Evolutionary conservation across 2,329 filamentous ascomycete species (phyloP).

Genomic region (Hypoxylon sp.): DNA sequence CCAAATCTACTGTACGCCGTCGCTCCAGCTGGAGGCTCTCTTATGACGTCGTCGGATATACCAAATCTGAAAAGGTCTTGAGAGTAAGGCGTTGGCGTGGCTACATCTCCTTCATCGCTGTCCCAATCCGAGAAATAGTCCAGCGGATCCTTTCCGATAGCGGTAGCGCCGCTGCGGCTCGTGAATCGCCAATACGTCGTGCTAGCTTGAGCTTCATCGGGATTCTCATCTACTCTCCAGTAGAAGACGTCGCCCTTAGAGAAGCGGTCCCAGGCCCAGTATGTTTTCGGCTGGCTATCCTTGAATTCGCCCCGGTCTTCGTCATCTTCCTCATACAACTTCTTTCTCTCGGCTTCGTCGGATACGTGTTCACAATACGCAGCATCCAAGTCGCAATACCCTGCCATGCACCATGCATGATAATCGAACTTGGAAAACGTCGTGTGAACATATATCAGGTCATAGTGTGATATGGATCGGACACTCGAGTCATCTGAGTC

Average conservation of each 20-base stretch:
- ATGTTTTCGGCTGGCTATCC: background rate
- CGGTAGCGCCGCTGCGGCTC: background rate
- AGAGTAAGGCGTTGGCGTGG: background rate
- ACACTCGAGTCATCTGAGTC: background rate
- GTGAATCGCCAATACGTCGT: background rate
- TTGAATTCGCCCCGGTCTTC: background rate
- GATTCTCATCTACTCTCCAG: background rate
- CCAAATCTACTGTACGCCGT: background rate
- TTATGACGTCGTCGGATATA: background rate
- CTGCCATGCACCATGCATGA: conserved; percentile 6
- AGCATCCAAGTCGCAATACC: background rate
- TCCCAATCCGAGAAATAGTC: conserved; percentile 4
- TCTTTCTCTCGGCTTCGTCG: background rate
- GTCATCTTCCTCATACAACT: background rate
- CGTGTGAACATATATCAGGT: background rate
- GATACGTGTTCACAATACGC: background rate
- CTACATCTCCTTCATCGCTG: background rate
- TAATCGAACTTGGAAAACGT: background rate
- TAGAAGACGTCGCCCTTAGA: background rate
- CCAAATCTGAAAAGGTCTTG: background rate
- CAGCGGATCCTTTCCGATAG: background rate
- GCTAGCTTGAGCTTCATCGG: background rate
- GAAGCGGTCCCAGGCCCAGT: background rate
- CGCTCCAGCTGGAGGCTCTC: background rate
- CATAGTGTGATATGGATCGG: background rate